phyloP scores from a whole-genome alignment of 192 early-diverging fungal species.

The Bifiguratus adelaidae region DNA sequence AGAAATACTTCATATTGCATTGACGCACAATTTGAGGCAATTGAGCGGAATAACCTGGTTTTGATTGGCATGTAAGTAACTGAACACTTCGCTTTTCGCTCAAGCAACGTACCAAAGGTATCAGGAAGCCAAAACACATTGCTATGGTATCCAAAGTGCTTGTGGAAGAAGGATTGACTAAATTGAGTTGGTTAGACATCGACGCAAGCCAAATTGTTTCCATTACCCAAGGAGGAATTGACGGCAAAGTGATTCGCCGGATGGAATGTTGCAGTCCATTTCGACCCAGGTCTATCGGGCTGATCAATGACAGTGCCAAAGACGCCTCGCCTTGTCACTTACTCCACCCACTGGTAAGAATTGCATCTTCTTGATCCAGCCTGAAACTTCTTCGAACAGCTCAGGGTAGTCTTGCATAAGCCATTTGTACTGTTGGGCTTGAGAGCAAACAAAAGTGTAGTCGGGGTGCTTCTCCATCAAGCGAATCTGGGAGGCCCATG shows the following conservation, averaged over 20 bases:
- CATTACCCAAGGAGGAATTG: constrained; percentile 83
- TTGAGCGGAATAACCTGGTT: constrained; percentile 59
- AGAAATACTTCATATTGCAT: constrained; percentile 88
- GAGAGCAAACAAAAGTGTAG: constrained; percentile 87
- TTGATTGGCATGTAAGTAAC: not conserved
- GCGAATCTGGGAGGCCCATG: constrained; percentile 71
- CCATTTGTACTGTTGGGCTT: constrained; percentile 99
- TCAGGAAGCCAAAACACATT: constrained; percentile 94
- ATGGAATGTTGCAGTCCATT: constrained; percentile 68
- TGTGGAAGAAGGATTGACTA: constrained; percentile 76
- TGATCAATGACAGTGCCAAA: not conserved
- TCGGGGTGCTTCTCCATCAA: constrained; percentile 81
- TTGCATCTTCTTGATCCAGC: constrained; percentile 53
- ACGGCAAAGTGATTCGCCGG: constrained; percentile 85
- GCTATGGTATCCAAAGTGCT: constrained; percentile 59
- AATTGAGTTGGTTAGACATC: not conserved
- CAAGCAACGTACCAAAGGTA: constrained; percentile 59
- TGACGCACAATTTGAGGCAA: constrained; percentile 86
- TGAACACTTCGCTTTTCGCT: not conserved
- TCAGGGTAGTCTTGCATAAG: constrained; percentile 72
- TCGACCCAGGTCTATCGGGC: not conserved
- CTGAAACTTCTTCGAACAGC: constrained; percentile 70
- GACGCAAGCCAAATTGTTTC: not conserved
- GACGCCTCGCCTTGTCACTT: constrained; percentile 11
- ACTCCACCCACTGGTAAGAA: constrained; percentile 89